Evolutionary conservation across 2,329 filamentous ascomycete genomes (phyloP).

Genomic region (Cercospora zeae-maydis): DNA sequence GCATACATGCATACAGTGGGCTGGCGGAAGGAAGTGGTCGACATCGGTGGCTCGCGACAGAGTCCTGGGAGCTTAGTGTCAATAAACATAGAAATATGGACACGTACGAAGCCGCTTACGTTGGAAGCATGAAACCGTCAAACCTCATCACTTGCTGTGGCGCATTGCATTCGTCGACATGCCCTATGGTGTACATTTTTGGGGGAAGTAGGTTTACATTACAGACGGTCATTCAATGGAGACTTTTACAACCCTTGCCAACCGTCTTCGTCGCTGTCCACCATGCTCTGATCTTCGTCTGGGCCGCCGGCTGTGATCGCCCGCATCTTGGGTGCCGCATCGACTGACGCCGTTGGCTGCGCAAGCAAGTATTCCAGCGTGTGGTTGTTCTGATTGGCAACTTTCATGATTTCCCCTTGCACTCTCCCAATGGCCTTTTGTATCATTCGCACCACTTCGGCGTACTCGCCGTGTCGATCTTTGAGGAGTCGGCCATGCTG

Average conservation of each 20-base stretch:
- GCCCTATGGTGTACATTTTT: background rate
- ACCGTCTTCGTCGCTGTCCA: conserved; percentile 37
- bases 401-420: conserved; percentile 72
- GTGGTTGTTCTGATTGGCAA: conserved; percentile 86
- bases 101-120: background rate
- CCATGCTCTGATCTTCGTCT: conserved; percentile 28
- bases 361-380: conserved; percentile 75
- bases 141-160: background rate
- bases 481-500: conserved; percentile 82
- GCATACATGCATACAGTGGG: too few species aligned
- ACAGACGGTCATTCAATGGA: background rate
- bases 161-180: background rate
- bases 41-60: background rate
- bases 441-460: conserved; percentile 78
- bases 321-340: conserved; percentile 15
- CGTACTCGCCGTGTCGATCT: conserved; percentile 72
- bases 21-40: too few species aligned
- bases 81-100: background rate
- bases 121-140: background rate
- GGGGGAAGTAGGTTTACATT: background rate
- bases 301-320: conserved; percentile 21
- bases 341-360: conserved; percentile 28
- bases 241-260: conserved; percentile 34
- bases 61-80: background rate
- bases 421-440: conserved; percentile 77